These are phyloP conservation scores for Thuja plicata DNA, from an alignment of 83 land plant genomes.

Conservation along the genomic window DNA sequence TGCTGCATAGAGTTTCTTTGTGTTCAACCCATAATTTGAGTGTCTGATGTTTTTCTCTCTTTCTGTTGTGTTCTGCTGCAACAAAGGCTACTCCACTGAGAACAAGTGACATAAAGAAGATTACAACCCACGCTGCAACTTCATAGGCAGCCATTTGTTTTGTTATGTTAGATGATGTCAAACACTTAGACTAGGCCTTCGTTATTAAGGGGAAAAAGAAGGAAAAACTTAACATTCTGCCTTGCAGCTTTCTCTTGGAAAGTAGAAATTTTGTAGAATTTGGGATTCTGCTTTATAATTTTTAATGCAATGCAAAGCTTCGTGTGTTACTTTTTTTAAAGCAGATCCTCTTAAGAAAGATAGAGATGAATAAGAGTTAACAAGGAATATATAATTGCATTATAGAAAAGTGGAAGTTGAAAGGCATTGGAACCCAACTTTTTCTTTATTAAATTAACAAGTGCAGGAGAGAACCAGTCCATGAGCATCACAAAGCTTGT, in stretches of 20 bases:
- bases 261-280: neutral
- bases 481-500: too few relatives aligned
- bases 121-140: slow-evolving; percentile 4
- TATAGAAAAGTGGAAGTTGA: too few relatives aligned
- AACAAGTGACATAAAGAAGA: neutral
- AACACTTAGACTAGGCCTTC: neutral
- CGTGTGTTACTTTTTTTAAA: too few relatives aligned
- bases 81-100: neutral
- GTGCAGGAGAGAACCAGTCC: too few relatives aligned
- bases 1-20: neutral
- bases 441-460: too few relatives aligned
- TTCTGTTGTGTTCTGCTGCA: neutral
- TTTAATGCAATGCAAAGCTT: neutral
- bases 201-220: neutral
- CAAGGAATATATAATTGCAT: too few relatives aligned
- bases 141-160: neutral
- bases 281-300: neutral
- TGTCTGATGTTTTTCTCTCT: neutral
- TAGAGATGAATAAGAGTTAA: too few relatives aligned
- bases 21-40: neutral
- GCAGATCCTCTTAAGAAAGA: too few relatives aligned
- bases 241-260: neutral
- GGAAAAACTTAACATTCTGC: neutral
- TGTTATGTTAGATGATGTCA: neutral
- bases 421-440: too few relatives aligned